phyloP scores from a whole-genome alignment of 192 early-diverging fungal genomes.

The Ambispora gerdemannii region DNA sequence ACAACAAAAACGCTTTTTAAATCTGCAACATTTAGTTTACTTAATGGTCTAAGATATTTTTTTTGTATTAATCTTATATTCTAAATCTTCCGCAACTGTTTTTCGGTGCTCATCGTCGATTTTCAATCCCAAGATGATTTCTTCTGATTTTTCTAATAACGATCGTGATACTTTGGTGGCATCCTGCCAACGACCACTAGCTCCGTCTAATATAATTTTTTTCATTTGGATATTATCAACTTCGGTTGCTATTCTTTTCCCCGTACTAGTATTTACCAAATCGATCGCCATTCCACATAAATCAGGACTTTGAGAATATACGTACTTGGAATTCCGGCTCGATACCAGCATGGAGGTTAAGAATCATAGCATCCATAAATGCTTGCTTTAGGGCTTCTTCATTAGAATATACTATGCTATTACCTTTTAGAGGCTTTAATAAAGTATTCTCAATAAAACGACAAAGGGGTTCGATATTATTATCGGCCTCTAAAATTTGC shows the following conservation, averaged over 20 bases:
- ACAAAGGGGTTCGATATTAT: slow-evolving; percentile 1
- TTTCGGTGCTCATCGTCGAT: background rate
- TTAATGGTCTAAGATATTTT: background rate
- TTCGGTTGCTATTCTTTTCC: slow-evolving; percentile 1
- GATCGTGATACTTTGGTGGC: background rate
- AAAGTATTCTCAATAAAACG: slow-evolving; percentile 5
- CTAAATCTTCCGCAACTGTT: slow-evolving; percentile 1
- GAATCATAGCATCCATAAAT: slow-evolving; percentile 9
- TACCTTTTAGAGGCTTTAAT: slow-evolving; percentile 1
- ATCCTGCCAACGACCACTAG: background rate
- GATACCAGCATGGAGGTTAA: background rate
- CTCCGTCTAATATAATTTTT: background rate
- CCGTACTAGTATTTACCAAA: background rate
- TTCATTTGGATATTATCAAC: slow-evolving; percentile 3
- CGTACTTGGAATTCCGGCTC: background rate
- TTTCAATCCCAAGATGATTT: background rate
- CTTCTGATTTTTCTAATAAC: slow-evolving; percentile 8
- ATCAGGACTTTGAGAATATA: background rate
- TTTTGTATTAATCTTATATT: slow-evolving; percentile 19
- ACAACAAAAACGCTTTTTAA: slow-evolving; percentile 12
- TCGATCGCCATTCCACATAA: background rate
- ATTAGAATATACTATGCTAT: slow-evolving; percentile 17
- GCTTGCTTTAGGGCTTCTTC: background rate
- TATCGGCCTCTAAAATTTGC: background rate
- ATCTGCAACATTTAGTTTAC: background rate